These are phyloP conservation scores for Mycena indigotica DNA, from an alignment of 768 basidiomycete genomes.

Conservation along the genomic window DNA sequence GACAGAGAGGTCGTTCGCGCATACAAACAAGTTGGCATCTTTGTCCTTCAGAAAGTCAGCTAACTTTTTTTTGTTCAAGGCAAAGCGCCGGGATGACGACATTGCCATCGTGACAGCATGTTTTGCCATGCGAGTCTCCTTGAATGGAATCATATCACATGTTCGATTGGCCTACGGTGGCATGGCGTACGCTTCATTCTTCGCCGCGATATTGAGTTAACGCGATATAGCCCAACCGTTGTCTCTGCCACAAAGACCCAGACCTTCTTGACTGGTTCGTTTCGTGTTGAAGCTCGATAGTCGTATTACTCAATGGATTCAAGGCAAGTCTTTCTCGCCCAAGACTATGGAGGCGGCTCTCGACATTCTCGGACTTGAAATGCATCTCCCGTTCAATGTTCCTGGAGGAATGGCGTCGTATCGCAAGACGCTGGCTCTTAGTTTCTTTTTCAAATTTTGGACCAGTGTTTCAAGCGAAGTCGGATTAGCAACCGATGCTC, in stretches of 20 bases:
- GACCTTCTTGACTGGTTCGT: slow-evolving; percentile 14
- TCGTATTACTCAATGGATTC: background rate
- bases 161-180: slow-evolving; percentile 23
- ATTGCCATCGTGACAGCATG: slow-evolving; percentile 24
- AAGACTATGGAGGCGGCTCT: slow-evolving; percentile 22
- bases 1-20: slow-evolving; percentile 22
- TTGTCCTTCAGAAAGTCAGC: background rate
- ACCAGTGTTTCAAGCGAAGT: slow-evolving; percentile 18
- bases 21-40: slow-evolving; percentile 20
- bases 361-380: slow-evolving; percentile 16
- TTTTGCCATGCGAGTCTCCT: slow-evolving; percentile 18
- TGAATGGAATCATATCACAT: slow-evolving; percentile 17
- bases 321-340: slow-evolving; percentile 18
- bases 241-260: slow-evolving; percentile 18
- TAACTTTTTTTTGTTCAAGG: slow-evolving; percentile 2
- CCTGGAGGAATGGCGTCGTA: slow-evolving; percentile 25
- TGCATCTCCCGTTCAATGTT: slow-evolving; percentile 24
- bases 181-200: slow-evolving; percentile 15
- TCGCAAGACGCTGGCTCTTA: slow-evolving; percentile 25
- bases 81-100: slow-evolving; percentile 24
- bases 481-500: slow-evolving; percentile 12
- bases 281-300: no score
- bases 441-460: slow-evolving; percentile 28
- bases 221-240: slow-evolving; percentile 10
- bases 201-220: background rate